phyloP scores from a whole-genome alignment of 371 early-diverging fungal species.

The Mucor racemosus region DNA sequence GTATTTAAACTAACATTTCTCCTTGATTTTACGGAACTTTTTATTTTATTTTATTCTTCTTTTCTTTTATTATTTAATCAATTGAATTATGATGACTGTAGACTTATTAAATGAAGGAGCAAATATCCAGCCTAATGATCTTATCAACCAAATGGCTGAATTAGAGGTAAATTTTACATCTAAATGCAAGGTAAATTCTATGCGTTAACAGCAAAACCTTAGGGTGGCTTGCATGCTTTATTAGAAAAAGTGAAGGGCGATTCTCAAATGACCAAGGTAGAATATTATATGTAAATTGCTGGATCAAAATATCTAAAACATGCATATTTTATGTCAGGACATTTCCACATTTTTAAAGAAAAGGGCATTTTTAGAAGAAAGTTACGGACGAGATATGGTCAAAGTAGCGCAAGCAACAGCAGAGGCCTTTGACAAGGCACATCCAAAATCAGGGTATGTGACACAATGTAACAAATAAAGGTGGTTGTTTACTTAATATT shows the following conservation, averaged over 20 bases:
- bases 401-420: conserved; percentile 51
- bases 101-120: conserved; percentile 13
- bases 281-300: neutral
- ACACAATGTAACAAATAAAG: neutral
- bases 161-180: conserved; percentile 19
- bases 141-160: conserved; percentile 33
- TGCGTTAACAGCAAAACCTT: neutral
- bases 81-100: conserved; percentile 24
- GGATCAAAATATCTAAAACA: neutral
- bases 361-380: conserved; percentile 65
- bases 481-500: neutral
- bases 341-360: conserved; percentile 58
- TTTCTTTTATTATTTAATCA: conserved; percentile 2
- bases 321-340: conserved; percentile 38
- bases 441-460: conserved; percentile 52
- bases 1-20: neutral
- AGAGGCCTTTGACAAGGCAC: conserved; percentile 52
- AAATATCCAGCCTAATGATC: conserved; percentile 14
- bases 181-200: neutral
- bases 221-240: conserved; percentile 31
- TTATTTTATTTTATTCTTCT: neutral
- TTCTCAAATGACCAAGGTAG: conserved; percentile 32
- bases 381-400: conserved; percentile 60
- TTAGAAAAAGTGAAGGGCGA: conserved; percentile 33
- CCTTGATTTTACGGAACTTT: conserved; percentile 9